Evolutionary conservation across 345 rosid genomes (phyloP), one percentile per base, ranked within the genome.

Genomic region (Xanthoceras sorbifolium): DNA sequence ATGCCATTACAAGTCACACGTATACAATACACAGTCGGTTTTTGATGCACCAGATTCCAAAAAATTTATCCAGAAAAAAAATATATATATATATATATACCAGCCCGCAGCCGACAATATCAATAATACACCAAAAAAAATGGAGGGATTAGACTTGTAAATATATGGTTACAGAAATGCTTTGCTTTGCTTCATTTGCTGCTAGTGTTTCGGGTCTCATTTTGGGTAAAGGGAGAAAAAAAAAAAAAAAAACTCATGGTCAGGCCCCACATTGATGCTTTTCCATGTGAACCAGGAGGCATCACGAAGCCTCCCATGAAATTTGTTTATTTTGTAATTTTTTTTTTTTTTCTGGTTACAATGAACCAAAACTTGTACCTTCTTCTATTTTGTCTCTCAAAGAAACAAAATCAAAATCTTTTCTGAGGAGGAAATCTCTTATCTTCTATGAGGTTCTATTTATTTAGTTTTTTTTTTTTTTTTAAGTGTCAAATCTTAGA

Each of bases 121-220:
- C n/a, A n/a, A n/a, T n/a, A n/a, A n/a, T n/a, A n/a, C n/a, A n/a
- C n/a, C n/a, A n/a, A n/a, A n/a, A n/a, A n/a, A n/a, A n/a, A n/a
- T 20, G 2, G 0, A n/a, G 69, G 73, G 69, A 79, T 55, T 82
- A 84, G 80, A 82, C 83, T 76, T 61, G 89, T 70, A 42, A 77
- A 69, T 79, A 46, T 38, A 17, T 7, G 23, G 4, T 10, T 32
- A 32, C 22, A 25, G 12, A 9, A 25, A 57, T 57, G 26, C 28
- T 57, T 57, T 57, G 62, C 11, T 22, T 57, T 28, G 71, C 77
- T 63, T 64, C 62, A n/a, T 15, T 74, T 63, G 63, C 52, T 65
- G 71, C 64, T 1, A 0, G 4, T 52, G 78, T 75, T 52, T 34
- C 64, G 63, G 77, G 11, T 75, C 25, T 46, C 25, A 36, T 57